A percentile compares a stretch with the other conserved stretches of the same genome.
phyloP scores from a whole-genome alignment of 2,329 filamentous ascomycete genomes.

The Laburnicola sp. region DNA sequence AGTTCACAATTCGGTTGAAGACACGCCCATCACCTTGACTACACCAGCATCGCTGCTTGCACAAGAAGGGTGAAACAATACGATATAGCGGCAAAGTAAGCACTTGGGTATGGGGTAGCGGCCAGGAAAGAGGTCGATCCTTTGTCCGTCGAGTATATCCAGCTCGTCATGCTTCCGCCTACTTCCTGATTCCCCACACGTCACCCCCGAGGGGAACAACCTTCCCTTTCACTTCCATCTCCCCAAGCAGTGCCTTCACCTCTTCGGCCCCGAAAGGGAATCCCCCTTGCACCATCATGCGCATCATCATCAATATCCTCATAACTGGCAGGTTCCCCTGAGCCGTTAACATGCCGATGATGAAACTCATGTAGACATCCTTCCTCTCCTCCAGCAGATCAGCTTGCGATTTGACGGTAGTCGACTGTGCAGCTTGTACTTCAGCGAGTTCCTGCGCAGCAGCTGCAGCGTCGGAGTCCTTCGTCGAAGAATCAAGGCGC shows the following conservation, averaged over 20 bases:
- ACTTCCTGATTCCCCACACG: constrained; percentile 39
- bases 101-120: no score
- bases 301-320: constrained; percentile 92
- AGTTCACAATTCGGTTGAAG: no score
- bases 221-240: constrained; percentile 60
- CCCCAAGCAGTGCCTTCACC: constrained; percentile 74
- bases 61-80: no score
- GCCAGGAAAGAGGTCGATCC: no score
- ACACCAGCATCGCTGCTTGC: no score
- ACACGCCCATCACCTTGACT: no score
- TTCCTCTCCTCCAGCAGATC: constrained; percentile 69
- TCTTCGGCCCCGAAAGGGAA: constrained; percentile 92
- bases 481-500: constrained; percentile 39
- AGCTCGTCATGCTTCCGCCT: neutral
- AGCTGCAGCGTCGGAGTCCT: constrained; percentile 42
- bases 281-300: constrained; percentile 83
- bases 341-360: constrained; percentile 93
- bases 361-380: constrained; percentile 85
- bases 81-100: no score
- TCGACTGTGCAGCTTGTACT: constrained; percentile 48
- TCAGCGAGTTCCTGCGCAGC: constrained; percentile 42
- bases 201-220: constrained; percentile 37
- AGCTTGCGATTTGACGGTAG: constrained; percentile 55
- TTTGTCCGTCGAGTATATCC: neutral
- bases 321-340: constrained; percentile 79